These are phyloP conservation scores for Moniliella sp. DNA, from an alignment of 1,284 basidiomycete species.

Conservation along the genomic window DNA sequence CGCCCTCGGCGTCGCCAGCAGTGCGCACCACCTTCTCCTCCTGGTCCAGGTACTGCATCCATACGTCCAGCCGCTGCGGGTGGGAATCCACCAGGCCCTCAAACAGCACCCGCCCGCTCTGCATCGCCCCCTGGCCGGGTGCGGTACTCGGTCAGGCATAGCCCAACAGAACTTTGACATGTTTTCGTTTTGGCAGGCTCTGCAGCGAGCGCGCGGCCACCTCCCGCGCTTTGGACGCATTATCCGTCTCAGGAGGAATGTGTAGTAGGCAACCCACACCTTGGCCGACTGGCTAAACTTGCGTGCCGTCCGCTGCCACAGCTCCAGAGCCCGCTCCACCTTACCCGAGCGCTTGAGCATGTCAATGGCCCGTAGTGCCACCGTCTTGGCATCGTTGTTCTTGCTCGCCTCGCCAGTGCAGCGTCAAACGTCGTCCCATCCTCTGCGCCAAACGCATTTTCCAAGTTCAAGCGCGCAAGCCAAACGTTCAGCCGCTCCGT, in stretches of 20 bases:
- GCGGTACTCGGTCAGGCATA: slow-evolving; percentile 92
- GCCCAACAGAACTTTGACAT: slow-evolving; percentile 76
- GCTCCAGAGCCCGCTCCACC: slow-evolving; percentile 16
- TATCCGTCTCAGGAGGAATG: slow-evolving; percentile 48
- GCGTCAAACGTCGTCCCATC: slow-evolving; percentile 61
- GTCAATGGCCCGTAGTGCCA: slow-evolving; percentile 60
- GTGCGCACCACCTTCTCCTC: slow-evolving; percentile 46
- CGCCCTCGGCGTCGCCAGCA: background rate
- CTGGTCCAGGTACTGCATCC: slow-evolving; percentile 93
- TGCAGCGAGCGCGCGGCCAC: slow-evolving; percentile 76
- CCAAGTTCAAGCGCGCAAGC: slow-evolving; percentile 85
- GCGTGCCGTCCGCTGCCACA: slow-evolving; percentile 39
- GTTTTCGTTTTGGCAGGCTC: slow-evolving; percentile 79
- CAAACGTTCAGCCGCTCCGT: slow-evolving; percentile 89
- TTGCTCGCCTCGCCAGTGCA: slow-evolving; percentile 71
- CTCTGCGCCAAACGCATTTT: slow-evolving; percentile 66
- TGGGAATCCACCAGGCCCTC: slow-evolving; percentile 87
- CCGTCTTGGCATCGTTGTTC: slow-evolving; percentile 73
- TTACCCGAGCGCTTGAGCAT: slow-evolving; percentile 70
- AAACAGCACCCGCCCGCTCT: slow-evolving; percentile 82
- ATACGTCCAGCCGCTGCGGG: slow-evolving; percentile 78
- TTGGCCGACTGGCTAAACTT: slow-evolving; percentile 79
- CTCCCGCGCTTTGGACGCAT: slow-evolving; percentile 58
- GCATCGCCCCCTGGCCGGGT: slow-evolving; percentile 74
- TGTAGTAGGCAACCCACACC: slow-evolving; percentile 69